phyloP scores from a whole-genome alignment of 2,329 filamentous ascomycete genomes.

The Monascus ruber region DNA sequence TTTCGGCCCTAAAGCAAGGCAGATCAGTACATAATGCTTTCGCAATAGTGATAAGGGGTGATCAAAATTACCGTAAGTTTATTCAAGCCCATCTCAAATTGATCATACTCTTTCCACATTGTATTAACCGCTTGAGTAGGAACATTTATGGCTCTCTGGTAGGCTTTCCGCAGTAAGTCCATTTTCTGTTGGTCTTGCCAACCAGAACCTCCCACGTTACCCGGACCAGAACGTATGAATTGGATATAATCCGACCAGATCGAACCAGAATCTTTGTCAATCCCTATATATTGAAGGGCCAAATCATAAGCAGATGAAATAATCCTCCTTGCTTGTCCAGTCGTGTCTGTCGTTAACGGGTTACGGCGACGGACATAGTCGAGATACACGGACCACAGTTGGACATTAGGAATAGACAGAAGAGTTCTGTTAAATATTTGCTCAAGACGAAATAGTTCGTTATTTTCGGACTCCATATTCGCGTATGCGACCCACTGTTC shows the following conservation, averaged over 20 bases:
- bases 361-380: slow-evolving; percentile 90
- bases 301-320: slow-evolving; percentile 86
- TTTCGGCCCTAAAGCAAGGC: slow-evolving; percentile 60
- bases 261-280: slow-evolving; percentile 78
- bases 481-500: slow-evolving; percentile 85
- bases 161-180: slow-evolving; percentile 82
- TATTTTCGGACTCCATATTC: slow-evolving; percentile 77
- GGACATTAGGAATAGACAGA: slow-evolving; percentile 66
- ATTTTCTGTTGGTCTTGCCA: slow-evolving; percentile 99
- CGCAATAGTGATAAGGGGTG: too few species aligned
- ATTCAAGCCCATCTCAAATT: slow-evolving; percentile 88
- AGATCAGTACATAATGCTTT: neutral
- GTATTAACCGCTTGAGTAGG: slow-evolving; percentile 73
- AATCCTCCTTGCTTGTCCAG: slow-evolving; percentile 62
- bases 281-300: slow-evolving; percentile 76
- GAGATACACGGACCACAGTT: slow-evolving; percentile 85
- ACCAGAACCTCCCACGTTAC: slow-evolving; percentile 67
- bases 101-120: slow-evolving; percentile 95
- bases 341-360: slow-evolving; percentile 69
- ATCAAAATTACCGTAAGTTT: slow-evolving; percentile 60
- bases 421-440: slow-evolving; percentile 73
- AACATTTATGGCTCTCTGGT: slow-evolving; percentile 77
- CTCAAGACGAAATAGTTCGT: slow-evolving; percentile 71
- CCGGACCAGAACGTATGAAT: slow-evolving; percentile 81
- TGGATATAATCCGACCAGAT: slow-evolving; percentile 94